These are phyloP conservation scores for Tuber microsphaerosporum DNA, from an alignment of 495 filamentous ascomycete species.

Conservation along the genomic window DNA sequence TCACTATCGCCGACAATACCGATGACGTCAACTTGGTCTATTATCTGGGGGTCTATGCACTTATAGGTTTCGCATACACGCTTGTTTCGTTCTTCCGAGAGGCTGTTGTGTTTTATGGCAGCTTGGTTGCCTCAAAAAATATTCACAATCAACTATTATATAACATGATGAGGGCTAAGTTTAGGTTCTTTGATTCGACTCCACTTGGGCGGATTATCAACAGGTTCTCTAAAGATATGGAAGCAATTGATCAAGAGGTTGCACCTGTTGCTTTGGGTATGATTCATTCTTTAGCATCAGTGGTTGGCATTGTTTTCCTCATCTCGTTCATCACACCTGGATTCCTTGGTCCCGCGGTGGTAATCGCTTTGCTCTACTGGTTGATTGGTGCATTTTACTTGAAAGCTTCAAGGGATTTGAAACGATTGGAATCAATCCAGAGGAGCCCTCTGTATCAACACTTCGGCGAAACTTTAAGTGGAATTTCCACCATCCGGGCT, in stretches of 20 bases:
- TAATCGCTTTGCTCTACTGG: conserved; percentile 77
- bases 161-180: conserved; percentile 76
- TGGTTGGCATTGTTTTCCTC: conserved; percentile 82
- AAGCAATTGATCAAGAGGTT: conserved; percentile 92
- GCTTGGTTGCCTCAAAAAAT: conserved; percentile 75
- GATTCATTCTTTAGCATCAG: conserved; percentile 62
- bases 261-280: conserved; percentile 79
- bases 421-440: conserved; percentile 89
- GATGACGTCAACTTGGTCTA: conserved; percentile 67
- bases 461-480: conserved; percentile 91
- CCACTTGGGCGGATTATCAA: conserved; percentile 97
- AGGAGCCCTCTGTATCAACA: conserved; percentile 95
- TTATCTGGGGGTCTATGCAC: conserved; percentile 75
- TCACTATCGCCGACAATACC: conserved; percentile 10
- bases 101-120: conserved; percentile 83
- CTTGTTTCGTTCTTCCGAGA: conserved; percentile 70
- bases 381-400: conserved; percentile 83
- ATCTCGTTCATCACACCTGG: conserved; percentile 87
- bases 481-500: conserved; percentile 94
- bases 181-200: conserved; percentile 96
- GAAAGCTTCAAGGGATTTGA: conserved; percentile 83
- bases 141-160: conserved; percentile 75
- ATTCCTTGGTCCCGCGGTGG: conserved; percentile 78
- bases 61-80: conserved; percentile 68
- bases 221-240: conserved; percentile 93